These are phyloP conservation scores for Nicotiana obtusifolia DNA, from an alignment of 257 asterid genomes.

Conservation along the genomic window DNA sequence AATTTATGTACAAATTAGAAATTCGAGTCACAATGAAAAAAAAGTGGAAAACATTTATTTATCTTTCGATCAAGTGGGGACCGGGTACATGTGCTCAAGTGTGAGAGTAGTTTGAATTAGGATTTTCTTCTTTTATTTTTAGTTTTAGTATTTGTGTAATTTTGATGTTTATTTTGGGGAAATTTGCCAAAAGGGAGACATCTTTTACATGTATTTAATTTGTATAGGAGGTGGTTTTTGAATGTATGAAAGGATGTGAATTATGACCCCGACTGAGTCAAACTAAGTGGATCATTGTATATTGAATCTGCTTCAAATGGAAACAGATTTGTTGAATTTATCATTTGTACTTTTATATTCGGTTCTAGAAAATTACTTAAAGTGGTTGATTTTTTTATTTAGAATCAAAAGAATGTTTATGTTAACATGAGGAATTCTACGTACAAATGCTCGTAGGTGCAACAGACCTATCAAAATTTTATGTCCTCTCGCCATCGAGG, in stretches of 20 bases:
- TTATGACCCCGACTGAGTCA: neutral
- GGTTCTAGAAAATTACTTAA: neutral
- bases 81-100: neutral
- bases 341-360: neutral
- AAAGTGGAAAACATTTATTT: no score
- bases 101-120: neutral
- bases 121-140: neutral
- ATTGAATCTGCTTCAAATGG: neutral
- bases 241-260: neutral
- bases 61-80: neutral
- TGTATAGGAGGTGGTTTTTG: neutral
- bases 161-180: neutral
- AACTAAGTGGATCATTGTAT: neutral
- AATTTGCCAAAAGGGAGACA: neutral
- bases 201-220: neutral
- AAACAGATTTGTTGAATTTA: neutral
- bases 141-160: neutral
- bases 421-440: no score
- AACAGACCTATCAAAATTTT: no score
- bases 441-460: no score
- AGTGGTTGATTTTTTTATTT: neutral
- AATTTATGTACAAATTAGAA: constrained; percentile 11
- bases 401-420: neutral
- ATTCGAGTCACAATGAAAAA: neutral
- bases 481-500: no score